Evolutionary conservation across 352 stramenopile genomes (phyloP).

Genomic region (Saprolegnia parasitica): DNA sequence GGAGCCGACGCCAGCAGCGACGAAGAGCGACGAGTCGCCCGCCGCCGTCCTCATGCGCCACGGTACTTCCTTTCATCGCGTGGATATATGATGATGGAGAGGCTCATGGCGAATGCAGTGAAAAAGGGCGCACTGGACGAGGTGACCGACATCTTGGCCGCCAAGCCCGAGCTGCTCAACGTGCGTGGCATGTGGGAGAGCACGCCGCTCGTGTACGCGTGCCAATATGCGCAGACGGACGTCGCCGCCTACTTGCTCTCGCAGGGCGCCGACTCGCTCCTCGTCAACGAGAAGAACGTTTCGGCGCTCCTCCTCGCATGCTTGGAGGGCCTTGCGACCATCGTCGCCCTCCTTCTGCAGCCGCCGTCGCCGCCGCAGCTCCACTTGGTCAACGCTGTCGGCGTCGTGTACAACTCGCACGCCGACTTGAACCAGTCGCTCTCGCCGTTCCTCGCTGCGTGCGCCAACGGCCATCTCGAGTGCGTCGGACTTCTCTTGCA

Average conservation of each 20-base stretch:
- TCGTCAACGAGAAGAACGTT: constrained; percentile 64
- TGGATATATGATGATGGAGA: neutral
- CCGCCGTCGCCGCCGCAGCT: neutral
- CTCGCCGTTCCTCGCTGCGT: constrained; percentile 55
- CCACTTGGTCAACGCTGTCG: constrained; percentile 50
- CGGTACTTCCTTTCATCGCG: neutral
- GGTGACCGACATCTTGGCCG: neutral
- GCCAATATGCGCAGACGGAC: constrained; percentile 54
- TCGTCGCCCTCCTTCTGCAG: constrained; percentile 42
- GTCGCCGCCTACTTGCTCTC: constrained; percentile 58
- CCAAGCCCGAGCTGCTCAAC: constrained; percentile 38
- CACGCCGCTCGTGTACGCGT: constrained; percentile 69
- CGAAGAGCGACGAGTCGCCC: neutral
- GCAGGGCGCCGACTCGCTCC: constrained; percentile 37
- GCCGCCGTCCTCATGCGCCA: neutral
- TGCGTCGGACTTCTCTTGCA: constrained; percentile 49
- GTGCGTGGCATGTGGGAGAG: constrained; percentile 80
- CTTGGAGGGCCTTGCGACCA: constrained; percentile 53
- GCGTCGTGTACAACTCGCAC: constrained; percentile 66
- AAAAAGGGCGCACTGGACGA: constrained; percentile 20
- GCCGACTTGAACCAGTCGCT: constrained; percentile 54
- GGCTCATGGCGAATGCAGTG: neutral
- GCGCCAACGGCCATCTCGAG: constrained; percentile 65
- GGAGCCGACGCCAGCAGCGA: neutral
- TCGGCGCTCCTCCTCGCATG: constrained; percentile 64